These are phyloP conservation scores for Plasmodium coatneyi DNA, from an alignment of 169 alveolate species.

Conservation along the genomic window DNA sequence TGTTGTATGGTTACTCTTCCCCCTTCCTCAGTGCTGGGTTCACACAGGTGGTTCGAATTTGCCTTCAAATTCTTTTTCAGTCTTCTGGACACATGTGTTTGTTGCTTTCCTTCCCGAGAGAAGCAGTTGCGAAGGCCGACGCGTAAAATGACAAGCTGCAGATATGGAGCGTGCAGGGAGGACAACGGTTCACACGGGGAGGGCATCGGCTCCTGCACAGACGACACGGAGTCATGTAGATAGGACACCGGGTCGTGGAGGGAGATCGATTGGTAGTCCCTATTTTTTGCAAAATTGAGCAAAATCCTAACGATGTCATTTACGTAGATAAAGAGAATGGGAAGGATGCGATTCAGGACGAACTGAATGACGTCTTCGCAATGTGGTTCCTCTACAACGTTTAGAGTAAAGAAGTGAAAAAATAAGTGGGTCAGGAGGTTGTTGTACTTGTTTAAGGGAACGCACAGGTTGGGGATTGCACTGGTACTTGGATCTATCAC, in stretches of 20 bases:
- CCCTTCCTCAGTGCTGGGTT: not conserved
- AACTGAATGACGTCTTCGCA: slow-evolving; percentile 1
- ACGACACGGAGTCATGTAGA: not conserved
- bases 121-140: slow-evolving; percentile 20
- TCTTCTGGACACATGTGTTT: not conserved
- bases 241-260: not conserved
- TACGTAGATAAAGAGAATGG: slow-evolving; percentile 37
- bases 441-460: slow-evolving; percentile 23
- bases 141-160: slow-evolving; percentile 41
- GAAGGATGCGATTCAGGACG: slow-evolving; percentile 4
- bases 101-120: not conserved
- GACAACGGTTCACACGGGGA: not conserved
- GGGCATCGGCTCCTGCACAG: not conserved
- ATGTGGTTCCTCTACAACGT: not conserved
- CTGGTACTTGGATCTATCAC: not conserved
- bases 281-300: not conserved
- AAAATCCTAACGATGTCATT: slow-evolving; percentile 24
- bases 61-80: too few species aligned
- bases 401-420: slow-evolving; percentile 14
- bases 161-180: slow-evolving; percentile 15
- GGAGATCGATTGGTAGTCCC: not conserved
- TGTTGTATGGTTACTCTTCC: not conserved
- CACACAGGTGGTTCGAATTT: not conserved
- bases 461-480: not conserved
- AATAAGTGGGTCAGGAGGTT: slow-evolving; percentile 6